Conservation (phyloP, 805 yeast species). For the Jamesozyma hellenica region DNA sequence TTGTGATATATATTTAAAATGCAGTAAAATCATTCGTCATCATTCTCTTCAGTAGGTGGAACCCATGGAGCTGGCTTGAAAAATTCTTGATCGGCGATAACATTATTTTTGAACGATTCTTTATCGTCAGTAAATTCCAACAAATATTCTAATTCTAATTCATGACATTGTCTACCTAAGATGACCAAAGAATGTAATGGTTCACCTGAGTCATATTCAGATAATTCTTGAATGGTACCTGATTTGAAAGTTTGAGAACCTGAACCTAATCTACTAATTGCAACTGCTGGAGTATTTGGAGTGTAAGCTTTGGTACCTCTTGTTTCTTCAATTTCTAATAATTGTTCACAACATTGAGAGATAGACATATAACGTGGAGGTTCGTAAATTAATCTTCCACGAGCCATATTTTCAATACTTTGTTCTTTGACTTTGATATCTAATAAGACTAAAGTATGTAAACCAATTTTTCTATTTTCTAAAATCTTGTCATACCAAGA, state of each 20-base stretch:
- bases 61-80: constrained; percentile 67
- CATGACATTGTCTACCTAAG: constrained; percentile 90
- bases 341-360: constrained; percentile 77
- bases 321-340: constrained; percentile 75
- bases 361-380: constrained; percentile 96
- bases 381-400: constrained; percentile 85
- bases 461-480: constrained; percentile 84
- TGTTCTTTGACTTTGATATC: constrained; percentile 97
- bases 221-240: constrained; percentile 68
- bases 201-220: constrained; percentile 82
- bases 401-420: constrained; percentile 84
- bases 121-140: constrained; percentile 61
- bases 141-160: constrained; percentile 78
- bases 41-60: constrained; percentile 36
- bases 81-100: constrained; percentile 49
- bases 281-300: constrained; percentile 83
- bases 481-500: constrained; percentile 79
- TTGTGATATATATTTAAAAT: no score
- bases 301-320: constrained; percentile 74
- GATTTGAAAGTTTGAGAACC: constrained; percentile 76
- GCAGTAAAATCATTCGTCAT: no score
- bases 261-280: constrained; percentile 84
- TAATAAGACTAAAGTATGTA: constrained; percentile 78
- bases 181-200: constrained; percentile 88
- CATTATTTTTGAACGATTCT: constrained; percentile 37